Percentiles rank a stretch among this genome's conserved stretches.
These are phyloP conservation scores for Lepidium aucheri DNA, from an alignment of 345 rosid species.

Conservation along the genomic window DNA sequence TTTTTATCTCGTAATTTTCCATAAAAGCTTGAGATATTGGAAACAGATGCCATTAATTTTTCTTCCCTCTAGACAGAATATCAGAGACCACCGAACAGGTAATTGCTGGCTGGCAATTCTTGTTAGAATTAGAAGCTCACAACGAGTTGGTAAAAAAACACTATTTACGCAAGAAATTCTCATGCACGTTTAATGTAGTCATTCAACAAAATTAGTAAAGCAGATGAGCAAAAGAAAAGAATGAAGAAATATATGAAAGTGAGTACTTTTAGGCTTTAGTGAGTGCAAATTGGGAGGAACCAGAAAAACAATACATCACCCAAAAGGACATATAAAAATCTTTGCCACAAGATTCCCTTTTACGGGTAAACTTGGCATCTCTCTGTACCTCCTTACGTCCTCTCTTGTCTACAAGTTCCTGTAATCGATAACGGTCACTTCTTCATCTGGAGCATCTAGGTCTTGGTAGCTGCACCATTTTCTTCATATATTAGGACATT, in stretches of 20 bases:
- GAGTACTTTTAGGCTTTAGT: not conserved
- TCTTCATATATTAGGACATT: not conserved
- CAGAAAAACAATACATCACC: not conserved
- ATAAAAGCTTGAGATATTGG: too few species aligned
- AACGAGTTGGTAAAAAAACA: too few species aligned
- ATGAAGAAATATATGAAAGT: not conserved
- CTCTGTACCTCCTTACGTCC: not conserved
- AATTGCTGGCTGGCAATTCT: too few species aligned
- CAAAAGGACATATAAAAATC: not conserved
- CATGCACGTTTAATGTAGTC: not conserved
- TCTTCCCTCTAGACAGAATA: too few species aligned
- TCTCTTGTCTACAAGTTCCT: slow-evolving; percentile 32
- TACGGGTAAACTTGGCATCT: not conserved
- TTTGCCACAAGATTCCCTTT: not conserved
- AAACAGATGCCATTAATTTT: too few species aligned
- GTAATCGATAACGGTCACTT: slow-evolving; percentile 97
- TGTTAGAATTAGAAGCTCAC: too few species aligned
- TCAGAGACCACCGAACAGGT: too few species aligned
- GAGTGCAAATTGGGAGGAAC: not conserved
- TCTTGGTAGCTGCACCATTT: slow-evolving; percentile 89
- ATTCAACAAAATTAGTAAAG: not conserved
- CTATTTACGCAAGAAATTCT: not conserved
- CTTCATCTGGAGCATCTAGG: slow-evolving; percentile 94
- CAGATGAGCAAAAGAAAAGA: too few species aligned
- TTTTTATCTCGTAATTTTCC: too few species aligned